Percentiles rank a stretch among this genome's conserved stretches.
phyloP scores from a whole-genome alignment of 345 rosid species.

The Diplotaxis tenuifolia region DNA sequence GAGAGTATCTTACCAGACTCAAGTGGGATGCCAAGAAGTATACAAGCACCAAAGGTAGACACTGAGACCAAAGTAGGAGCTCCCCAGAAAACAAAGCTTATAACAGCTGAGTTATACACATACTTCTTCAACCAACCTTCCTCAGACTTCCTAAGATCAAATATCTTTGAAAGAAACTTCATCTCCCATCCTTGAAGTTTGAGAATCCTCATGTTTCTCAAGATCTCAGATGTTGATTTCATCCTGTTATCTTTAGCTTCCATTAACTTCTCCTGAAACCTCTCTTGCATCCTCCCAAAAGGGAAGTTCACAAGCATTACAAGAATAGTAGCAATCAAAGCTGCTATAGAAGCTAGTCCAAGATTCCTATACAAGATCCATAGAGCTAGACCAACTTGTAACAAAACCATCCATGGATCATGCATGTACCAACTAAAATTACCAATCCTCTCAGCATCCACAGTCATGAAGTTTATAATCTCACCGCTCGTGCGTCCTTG shows the following conservation, averaged over 20 bases:
- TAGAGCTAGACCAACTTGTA: slow-evolving; percentile 61
- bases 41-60: slow-evolving; percentile 51
- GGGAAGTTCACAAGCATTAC: slow-evolving; percentile 55
- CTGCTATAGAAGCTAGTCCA: slow-evolving; percentile 53
- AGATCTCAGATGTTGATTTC: slow-evolving; percentile 62
- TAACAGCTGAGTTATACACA: slow-evolving; percentile 36
- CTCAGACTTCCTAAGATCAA: slow-evolving; percentile 43
- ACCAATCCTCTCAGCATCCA: slow-evolving; percentile 58
- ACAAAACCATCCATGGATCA: slow-evolving; percentile 45
- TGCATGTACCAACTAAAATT: slow-evolving; percentile 58
- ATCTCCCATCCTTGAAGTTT: slow-evolving; percentile 84
- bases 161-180: slow-evolving; percentile 49
- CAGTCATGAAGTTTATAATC: slow-evolving; percentile 57
- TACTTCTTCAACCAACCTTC: slow-evolving; percentile 50
- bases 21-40: slow-evolving; percentile 46
- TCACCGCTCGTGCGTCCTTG: slow-evolving; percentile 61
- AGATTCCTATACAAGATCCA: slow-evolving; percentile 49
- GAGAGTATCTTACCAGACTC: slow-evolving; percentile 60
- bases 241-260: slow-evolving; percentile 56
- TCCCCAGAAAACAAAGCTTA: slow-evolving; percentile 44
- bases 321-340: slow-evolving; percentile 45
- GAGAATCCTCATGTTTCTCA: slow-evolving; percentile 69
- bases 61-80: slow-evolving; percentile 59
- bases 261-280: slow-evolving; percentile 54
- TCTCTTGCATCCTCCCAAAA: slow-evolving; percentile 48